phyloP scores from a whole-genome alignment of 139 green algal genomes.

The Yamagishiella unicocca region DNA sequence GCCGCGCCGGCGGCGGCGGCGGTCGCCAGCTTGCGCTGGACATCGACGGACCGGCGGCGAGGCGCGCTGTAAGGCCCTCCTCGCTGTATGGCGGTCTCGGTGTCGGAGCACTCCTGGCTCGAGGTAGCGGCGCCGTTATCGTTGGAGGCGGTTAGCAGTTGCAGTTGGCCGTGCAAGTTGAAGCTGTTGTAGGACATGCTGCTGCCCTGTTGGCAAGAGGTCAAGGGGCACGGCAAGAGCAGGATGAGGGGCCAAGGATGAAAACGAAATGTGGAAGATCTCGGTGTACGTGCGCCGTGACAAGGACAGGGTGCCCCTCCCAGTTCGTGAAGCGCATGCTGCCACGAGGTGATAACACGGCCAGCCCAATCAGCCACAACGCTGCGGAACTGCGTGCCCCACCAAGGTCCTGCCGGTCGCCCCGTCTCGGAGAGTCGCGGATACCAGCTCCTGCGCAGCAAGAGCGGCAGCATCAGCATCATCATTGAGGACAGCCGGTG shows the following conservation, averaged over 20 bases:
- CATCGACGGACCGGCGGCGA: neutral
- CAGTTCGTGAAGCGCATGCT: neutral
- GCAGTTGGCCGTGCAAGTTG: neutral
- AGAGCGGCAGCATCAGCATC: neutral
- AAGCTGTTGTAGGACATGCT: neutral
- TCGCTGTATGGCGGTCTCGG: neutral
- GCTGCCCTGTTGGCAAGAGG: too few species aligned
- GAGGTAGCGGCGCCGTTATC: neutral
- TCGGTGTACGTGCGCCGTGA: neutral
- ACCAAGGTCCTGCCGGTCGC: neutral
- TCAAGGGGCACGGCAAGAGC: too few species aligned
- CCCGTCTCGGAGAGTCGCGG: neutral
- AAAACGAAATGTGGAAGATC: neutral
- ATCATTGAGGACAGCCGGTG: too few species aligned
- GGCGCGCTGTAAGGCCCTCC: neutral
- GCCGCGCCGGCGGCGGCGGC: neutral
- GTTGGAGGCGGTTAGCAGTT: neutral
- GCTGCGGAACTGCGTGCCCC: neutral
- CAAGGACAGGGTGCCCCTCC: neutral
- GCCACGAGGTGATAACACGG: neutral
- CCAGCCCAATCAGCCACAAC: too few species aligned
- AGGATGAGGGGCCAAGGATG: too few species aligned
- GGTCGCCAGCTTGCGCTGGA: constrained; percentile 1
- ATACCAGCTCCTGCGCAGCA: constrained; percentile 3
- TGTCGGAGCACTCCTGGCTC: constrained; percentile 3